Evolutionary conservation across 1,284 basidiomycete species (phyloP).

Genomic region (Boletellus dicymbophilus): DNA sequence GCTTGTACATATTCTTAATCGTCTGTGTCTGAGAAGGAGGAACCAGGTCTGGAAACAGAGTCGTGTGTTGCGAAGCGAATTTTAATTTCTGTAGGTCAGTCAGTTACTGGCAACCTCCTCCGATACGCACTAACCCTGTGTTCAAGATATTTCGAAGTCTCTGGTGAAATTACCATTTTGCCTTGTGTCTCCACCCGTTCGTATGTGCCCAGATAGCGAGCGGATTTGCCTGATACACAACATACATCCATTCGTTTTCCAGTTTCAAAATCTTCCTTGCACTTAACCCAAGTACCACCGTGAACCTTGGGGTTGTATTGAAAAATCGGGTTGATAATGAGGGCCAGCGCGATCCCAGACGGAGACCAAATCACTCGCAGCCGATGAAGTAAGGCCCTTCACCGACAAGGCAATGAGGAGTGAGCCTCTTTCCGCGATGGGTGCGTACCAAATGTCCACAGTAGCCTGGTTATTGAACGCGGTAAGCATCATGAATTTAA

Average conservation of each 20-base stretch:
- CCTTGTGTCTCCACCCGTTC: constrained; percentile 17
- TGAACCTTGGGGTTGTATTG: constrained; percentile 28
- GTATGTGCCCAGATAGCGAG: constrained; percentile 29
- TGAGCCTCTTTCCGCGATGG: background rate
- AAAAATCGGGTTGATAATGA: constrained; percentile 25
- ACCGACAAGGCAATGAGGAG: constrained; percentile 2
- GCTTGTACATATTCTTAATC: constrained; percentile 29
- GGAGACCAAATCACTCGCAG: constrained; percentile 23
- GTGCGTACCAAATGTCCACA: constrained; percentile 10
- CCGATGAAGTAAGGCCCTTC: constrained; percentile 13
- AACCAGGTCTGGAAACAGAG: constrained; percentile 24
- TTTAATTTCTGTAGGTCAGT: constrained; percentile 18
- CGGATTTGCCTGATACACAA: background rate
- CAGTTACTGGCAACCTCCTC: background rate
- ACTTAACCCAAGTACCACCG: constrained; percentile 18
- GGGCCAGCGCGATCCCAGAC: constrained; percentile 22
- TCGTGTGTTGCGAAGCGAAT: constrained; percentile 15
- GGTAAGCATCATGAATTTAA: constrained; percentile 1
- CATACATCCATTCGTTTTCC: constrained; percentile 25
- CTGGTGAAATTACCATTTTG: constrained; percentile 15
- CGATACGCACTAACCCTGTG: constrained; percentile 5
- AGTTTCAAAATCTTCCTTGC: constrained; percentile 9
- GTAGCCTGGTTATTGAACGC: constrained; percentile 8
- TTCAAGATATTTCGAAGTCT: constrained; percentile 11
- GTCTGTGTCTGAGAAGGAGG: constrained; percentile 27